phyloP scores from a whole-genome alignment of 2,329 filamentous ascomycete genomes.

The Orbilia quercus region DNA sequence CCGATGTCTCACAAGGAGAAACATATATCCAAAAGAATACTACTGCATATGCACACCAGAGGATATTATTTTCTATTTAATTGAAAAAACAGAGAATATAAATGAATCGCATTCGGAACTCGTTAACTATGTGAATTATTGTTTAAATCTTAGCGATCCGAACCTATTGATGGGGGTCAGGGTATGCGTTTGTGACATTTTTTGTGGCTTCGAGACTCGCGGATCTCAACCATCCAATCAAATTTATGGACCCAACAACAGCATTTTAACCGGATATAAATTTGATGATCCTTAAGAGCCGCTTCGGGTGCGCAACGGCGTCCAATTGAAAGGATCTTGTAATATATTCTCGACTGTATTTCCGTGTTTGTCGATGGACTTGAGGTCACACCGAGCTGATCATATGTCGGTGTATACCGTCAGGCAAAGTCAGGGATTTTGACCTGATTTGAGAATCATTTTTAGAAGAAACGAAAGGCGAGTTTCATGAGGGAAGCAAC shows the following conservation, averaged over 20 bases:
- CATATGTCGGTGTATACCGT: neutral
- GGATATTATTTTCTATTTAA: neutral
- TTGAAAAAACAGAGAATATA: conserved; percentile 14
- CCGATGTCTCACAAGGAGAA: conserved; percentile 37
- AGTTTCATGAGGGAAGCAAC: neutral
- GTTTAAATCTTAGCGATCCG: conserved; percentile 27
- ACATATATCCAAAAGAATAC: conserved; percentile 13
- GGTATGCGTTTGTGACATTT: conserved; percentile 4
- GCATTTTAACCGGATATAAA: conserved; percentile 11
- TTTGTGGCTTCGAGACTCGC: neutral
- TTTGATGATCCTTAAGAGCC: conserved; percentile 10
- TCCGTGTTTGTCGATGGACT: neutral
- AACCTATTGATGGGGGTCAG: conserved; percentile 1
- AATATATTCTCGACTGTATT: conserved; percentile 8
- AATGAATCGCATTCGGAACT: conserved; percentile 52
- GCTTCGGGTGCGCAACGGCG: conserved; percentile 6
- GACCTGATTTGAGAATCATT: neutral
- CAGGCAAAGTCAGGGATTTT: neutral
- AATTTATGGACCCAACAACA: neutral
- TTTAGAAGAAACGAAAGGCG: neutral
- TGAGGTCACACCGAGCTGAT: neutral
- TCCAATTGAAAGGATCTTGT: conserved; percentile 7
- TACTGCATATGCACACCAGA: conserved; percentile 29
- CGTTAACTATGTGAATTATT: conserved; percentile 26
- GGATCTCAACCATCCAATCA: conserved; percentile 11